phyloP scores from a whole-genome alignment of 2,329 filamentous ascomycete species.

The Tympanopsis confertula region DNA sequence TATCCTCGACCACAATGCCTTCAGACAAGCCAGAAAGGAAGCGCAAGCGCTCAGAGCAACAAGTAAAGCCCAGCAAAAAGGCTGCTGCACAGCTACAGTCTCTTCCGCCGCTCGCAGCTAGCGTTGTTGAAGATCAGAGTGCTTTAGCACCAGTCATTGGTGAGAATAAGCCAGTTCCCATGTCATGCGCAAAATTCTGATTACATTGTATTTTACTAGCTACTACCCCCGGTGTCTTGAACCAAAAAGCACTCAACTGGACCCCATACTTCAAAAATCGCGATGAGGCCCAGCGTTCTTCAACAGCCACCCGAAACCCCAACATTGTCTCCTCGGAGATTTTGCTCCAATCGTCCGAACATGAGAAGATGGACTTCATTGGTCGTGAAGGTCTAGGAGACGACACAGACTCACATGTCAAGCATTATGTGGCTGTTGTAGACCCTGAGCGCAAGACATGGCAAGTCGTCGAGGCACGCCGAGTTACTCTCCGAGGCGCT shows the following conservation, averaged over 20 bases:
- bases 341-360: slow-evolving; percentile 1
- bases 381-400: slow-evolving; percentile 34
- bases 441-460: slow-evolving; percentile 39
- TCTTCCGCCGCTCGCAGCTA: slow-evolving; percentile 25
- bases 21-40: slow-evolving; percentile 26
- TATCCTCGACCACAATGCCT: no score
- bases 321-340: slow-evolving; percentile 1
- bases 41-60: slow-evolving; percentile 33
- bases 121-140: slow-evolving; percentile 30
- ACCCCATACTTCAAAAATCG: not conserved
- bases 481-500: slow-evolving; percentile 39
- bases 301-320: not conserved
- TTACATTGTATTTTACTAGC: not conserved
- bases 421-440: slow-evolving; percentile 50
- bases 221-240: not conserved
- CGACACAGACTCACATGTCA: slow-evolving; percentile 32
- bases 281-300: not conserved
- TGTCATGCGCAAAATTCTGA: not conserved
- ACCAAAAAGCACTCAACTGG: not conserved
- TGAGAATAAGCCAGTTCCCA: slow-evolving; percentile 14
- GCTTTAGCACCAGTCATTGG: slow-evolving; percentile 34
- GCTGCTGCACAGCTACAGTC: slow-evolving; percentile 19
- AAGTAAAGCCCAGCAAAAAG: slow-evolving; percentile 33
- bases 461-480: slow-evolving; percentile 39
- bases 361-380: slow-evolving; percentile 27